Evolutionary conservation across 495 filamentous ascomycete genomes (phyloP).

Genomic region (Tuber aestivum): DNA sequence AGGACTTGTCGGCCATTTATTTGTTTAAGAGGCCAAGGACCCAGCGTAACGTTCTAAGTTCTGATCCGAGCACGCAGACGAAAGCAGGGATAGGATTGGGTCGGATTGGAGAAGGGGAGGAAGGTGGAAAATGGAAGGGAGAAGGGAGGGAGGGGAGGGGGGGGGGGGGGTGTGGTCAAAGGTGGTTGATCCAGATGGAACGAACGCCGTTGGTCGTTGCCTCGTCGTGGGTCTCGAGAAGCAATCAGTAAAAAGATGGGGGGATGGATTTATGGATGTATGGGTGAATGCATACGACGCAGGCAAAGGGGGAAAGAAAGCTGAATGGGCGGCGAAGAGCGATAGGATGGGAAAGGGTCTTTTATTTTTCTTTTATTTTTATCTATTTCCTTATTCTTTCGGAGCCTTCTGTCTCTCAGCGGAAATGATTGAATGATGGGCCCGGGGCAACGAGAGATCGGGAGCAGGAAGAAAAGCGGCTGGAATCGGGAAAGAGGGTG

Average conservation of each 20-base stretch:
- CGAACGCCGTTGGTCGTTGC: constrained; percentile 20
- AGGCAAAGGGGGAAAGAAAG: background rate
- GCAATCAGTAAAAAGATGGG: constrained; percentile 2
- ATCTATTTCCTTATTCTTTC: background rate
- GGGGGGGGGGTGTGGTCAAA: constrained; percentile 22
- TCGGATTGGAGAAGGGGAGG: constrained; percentile 8
- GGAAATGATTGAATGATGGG: background rate
- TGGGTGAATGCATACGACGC: background rate
- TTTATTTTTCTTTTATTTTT: background rate
- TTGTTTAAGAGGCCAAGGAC: constrained; percentile 25
- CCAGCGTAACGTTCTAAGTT: constrained; percentile 29
- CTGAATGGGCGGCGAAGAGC: background rate
- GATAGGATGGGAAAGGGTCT: background rate
- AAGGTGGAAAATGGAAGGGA: background rate
- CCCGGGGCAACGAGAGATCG: background rate
- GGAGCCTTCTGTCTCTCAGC: background rate
- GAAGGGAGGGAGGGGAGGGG: background rate
- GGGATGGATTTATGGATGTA: constrained; percentile 1
- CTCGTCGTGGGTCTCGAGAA: background rate
- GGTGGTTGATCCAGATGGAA: constrained; percentile 38
- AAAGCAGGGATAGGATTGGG: constrained; percentile 39
- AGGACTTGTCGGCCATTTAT: constrained; percentile 36
- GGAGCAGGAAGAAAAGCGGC: background rate
- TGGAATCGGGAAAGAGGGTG: background rate
- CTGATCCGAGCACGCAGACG: constrained; percentile 34